These are phyloP conservation scores for Saccharomyces hybrid DNA, from an alignment of 1,139 yeast species.

Conservation along the genomic window DNA sequence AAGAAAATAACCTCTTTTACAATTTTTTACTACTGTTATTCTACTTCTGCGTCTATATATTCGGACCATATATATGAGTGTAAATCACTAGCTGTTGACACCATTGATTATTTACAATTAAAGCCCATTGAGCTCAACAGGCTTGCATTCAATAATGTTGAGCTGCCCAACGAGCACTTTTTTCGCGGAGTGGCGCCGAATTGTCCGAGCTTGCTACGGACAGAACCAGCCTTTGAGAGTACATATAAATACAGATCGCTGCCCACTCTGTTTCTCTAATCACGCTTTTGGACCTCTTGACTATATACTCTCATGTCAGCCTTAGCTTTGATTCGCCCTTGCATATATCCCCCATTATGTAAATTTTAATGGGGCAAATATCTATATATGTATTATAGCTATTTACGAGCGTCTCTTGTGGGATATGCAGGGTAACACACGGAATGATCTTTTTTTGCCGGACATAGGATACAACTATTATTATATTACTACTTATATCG, in stretches of 20 bases:
- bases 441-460: not conserved
- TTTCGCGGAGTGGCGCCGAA: not conserved
- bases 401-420: not conserved
- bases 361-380: not conserved
- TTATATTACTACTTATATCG: too few relatives aligned
- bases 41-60: not conserved
- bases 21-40: not conserved
- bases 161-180: slow-evolving; percentile 1
- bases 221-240: not conserved
- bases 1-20: not conserved
- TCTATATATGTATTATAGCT: not conserved
- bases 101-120: not conserved
- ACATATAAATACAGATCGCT: not conserved
- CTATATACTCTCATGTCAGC: not conserved
- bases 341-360: not conserved
- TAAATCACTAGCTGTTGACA: not conserved
- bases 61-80: not conserved
- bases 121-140: slow-evolving; percentile 1
- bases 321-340: not conserved
- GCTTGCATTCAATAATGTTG: slow-evolving; percentile 1
- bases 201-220: not conserved
- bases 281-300: not conserved
- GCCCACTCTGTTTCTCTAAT: not conserved
- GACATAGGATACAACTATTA: too few relatives aligned
- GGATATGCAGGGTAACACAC: not conserved